A percentile compares a stretch with the other conserved stretches of the same genome.
Conservation (phyloP, 192 early-diverging fungal genomes). For the Coemansia sp. region DNA sequence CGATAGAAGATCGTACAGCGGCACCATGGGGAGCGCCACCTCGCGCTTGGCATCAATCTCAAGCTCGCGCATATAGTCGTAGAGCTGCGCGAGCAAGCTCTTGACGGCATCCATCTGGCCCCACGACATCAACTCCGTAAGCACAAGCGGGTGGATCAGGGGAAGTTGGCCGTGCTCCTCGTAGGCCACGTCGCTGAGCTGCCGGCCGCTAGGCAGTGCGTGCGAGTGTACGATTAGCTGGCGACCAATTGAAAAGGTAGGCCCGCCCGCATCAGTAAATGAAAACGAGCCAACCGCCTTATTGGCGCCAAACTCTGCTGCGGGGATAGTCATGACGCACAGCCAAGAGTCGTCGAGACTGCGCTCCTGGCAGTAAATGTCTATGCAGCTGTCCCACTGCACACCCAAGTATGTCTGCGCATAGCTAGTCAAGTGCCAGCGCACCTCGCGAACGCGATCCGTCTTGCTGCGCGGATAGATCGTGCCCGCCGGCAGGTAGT, state of each 20-base stretch:
- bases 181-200: slow-evolving; percentile 35
- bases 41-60: slow-evolving; percentile 21
- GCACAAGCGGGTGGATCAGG: slow-evolving; percentile 44
- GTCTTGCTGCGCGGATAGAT: slow-evolving; percentile 40
- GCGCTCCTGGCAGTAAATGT: slow-evolving; percentile 54
- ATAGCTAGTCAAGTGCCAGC: slow-evolving; percentile 56
- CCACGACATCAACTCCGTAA: slow-evolving; percentile 56
- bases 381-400: slow-evolving; percentile 52
- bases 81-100: slow-evolving; percentile 33
- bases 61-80: slow-evolving; percentile 46
- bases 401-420: slow-evolving; percentile 57
- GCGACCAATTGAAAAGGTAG: slow-evolving; percentile 45
- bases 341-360: slow-evolving; percentile 45
- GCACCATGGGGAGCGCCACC: slow-evolving; percentile 32
- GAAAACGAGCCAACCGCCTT: slow-evolving; percentile 52
- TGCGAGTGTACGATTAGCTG: slow-evolving; percentile 37
- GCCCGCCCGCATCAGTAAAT: slow-evolving; percentile 49
- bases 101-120: slow-evolving; percentile 39
- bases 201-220: slow-evolving; percentile 12
- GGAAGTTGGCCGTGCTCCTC: slow-evolving; percentile 54
- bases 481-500: slow-evolving; percentile 54
- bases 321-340: slow-evolving; percentile 27
- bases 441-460: slow-evolving; percentile 50
- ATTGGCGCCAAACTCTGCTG: slow-evolving; percentile 36
- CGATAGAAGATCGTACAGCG: slow-evolving; percentile 30